Conservation (phyloP, 2,329 filamentous ascomycete species). For the Phoma sp. region DNA sequence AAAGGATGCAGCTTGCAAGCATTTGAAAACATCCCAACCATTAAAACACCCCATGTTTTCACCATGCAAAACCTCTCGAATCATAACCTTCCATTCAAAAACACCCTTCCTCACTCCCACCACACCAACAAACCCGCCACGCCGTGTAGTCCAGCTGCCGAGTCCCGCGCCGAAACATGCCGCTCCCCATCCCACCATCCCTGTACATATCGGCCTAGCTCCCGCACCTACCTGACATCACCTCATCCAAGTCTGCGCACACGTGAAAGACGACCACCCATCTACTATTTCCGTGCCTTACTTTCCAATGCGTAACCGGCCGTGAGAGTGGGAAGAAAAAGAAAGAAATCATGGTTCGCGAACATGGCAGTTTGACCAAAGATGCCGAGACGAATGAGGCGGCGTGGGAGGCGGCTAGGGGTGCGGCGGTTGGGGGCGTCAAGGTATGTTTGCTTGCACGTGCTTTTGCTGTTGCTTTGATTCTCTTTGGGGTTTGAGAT, state of each 20-base stretch:
- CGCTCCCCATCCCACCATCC: neutral
- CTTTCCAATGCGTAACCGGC: too few species aligned
- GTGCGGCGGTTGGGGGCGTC: constrained; percentile 69
- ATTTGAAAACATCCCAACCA: too few species aligned
- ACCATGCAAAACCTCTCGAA: too few species aligned
- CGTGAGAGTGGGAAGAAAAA: neutral
- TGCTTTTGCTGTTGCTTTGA: neutral
- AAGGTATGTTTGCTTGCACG: constrained; percentile 56
- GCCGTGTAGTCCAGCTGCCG: neutral
- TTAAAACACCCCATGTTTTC: too few species aligned
- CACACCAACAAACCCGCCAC: too few species aligned
- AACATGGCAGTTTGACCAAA: constrained; percentile 63
- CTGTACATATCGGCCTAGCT: neutral
- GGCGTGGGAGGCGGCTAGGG: constrained; percentile 73
- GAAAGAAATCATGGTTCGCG: constrained; percentile 46
- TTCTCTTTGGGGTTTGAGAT: too few species aligned
- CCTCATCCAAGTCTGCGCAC: neutral
- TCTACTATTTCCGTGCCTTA: too few species aligned
- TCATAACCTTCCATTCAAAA: too few species aligned
- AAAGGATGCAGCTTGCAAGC: too few species aligned
- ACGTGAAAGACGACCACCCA: neutral
- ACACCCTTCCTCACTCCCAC: neutral
- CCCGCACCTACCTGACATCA: constrained; percentile 12
- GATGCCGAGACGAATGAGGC: constrained; percentile 72
- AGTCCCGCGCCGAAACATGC: neutral